These are phyloP conservation scores for Chlorociboria aeruginascens DNA, from an alignment of 495 filamentous ascomycete genomes.

Conservation along the genomic window DNA sequence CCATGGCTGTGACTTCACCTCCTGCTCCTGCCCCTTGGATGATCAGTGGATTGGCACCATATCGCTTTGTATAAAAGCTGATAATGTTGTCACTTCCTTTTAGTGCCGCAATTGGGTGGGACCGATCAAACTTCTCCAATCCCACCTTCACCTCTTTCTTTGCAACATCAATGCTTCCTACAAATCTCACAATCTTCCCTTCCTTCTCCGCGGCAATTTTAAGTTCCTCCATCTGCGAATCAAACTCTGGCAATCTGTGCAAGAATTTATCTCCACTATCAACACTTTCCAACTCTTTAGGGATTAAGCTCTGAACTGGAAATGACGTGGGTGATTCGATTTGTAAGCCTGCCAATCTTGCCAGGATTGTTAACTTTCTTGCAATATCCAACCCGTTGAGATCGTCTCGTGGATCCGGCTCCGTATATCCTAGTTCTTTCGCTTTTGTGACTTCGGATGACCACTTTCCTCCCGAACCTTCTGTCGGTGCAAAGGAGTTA, in stretches of 20 bases:
- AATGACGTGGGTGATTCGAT: conserved; percentile 72
- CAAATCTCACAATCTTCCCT: conserved; percentile 87
- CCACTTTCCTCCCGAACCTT: conserved; percentile 61
- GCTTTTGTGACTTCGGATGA: conserved; percentile 80
- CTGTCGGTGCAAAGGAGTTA: conserved; percentile 77
- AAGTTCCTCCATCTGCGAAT: conserved; percentile 68
- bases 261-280: conserved; percentile 74
- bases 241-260: conserved; percentile 59
- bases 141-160: conserved; percentile 74
- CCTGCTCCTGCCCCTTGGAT: conserved; percentile 92
- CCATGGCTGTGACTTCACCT: conserved; percentile 93
- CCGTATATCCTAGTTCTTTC: conserved; percentile 90
- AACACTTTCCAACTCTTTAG: conserved; percentile 63
- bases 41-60: conserved; percentile 78
- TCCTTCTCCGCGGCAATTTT: conserved; percentile 68
- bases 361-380: conserved; percentile 90
- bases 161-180: conserved; percentile 79
- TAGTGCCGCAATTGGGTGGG: conserved; percentile 77
- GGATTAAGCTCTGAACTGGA: conserved; percentile 85
- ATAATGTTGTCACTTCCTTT: conserved; percentile 98
- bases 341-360: conserved; percentile 64
- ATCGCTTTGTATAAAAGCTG: conserved; percentile 92
- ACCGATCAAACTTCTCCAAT: conserved; percentile 71
- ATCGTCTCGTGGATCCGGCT: conserved; percentile 92
- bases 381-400: conserved; percentile 94